These are phyloP conservation scores for Pseudogymnoascus sp. DNA, from an alignment of 2,329 filamentous ascomycete species.

Conservation along the genomic window DNA sequence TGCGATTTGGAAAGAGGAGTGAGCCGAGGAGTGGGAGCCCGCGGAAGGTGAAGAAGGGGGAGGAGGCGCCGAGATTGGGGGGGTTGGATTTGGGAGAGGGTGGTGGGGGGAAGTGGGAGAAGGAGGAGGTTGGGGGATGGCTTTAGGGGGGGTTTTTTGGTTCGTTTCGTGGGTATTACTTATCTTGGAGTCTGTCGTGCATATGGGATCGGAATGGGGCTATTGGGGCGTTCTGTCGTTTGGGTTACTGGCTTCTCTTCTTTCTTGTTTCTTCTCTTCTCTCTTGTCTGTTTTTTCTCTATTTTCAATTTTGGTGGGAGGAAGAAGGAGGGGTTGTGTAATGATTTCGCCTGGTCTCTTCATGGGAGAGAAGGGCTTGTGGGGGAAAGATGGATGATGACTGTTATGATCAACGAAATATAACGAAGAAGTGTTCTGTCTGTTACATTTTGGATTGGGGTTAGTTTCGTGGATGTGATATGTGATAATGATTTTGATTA, in stretches of 20 bases:
- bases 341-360: slow-evolving; percentile 2
- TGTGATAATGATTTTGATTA: neutral
- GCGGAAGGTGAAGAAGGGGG: slow-evolving; percentile 38
- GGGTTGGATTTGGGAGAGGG: slow-evolving; percentile 48
- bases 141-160: neutral
- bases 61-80: slow-evolving; percentile 54
- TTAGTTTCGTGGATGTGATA: neutral
- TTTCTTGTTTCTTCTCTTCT: neutral
- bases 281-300: neutral
- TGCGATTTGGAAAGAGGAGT: slow-evolving; percentile 62
- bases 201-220: neutral
- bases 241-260: neutral
- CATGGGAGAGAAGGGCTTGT: neutral
- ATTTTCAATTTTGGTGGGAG: neutral
- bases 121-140: slow-evolving; percentile 11
- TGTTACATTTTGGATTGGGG: neutral
- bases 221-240: neutral
- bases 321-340: neutral
- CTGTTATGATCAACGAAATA: neutral
- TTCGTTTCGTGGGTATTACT: neutral
- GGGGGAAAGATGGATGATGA: neutral
- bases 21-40: slow-evolving; percentile 41
- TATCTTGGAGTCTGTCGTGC: neutral
- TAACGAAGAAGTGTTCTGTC: neutral
- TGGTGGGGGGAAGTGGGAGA: slow-evolving; percentile 9